Conservation (phyloP, 2,329 filamentous ascomycete species). For the Arthrinium puccinioides region DNA sequence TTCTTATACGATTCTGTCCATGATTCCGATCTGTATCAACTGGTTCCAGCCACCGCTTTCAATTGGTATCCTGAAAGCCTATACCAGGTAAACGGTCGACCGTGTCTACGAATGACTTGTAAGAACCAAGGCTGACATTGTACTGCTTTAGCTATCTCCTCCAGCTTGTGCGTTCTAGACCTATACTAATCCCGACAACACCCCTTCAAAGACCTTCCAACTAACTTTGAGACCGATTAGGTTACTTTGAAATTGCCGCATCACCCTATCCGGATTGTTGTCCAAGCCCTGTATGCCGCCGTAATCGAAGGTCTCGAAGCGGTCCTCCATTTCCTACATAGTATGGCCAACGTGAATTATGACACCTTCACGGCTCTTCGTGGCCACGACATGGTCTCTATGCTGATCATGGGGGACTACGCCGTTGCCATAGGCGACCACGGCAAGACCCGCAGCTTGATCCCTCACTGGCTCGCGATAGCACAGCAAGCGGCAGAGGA, state of each 20-base stretch:
- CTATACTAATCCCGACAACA: no score
- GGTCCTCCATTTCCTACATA: not conserved
- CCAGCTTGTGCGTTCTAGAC: not conserved
- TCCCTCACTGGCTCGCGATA: not conserved
- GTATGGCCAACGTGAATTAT: not conserved
- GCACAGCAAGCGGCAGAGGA: not conserved
- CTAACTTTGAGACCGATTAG: no score
- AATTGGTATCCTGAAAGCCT: constrained; percentile 1
- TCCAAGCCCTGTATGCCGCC: not conserved
- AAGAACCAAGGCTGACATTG: not conserved
- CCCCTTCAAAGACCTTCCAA: no score
- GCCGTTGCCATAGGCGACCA: not conserved
- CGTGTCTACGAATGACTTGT: not conserved
- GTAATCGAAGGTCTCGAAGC: not conserved
- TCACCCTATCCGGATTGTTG: not conserved
- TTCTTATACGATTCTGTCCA: not conserved
- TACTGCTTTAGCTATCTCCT: not conserved
- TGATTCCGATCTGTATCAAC: not conserved
- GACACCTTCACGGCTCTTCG: constrained; percentile 1
- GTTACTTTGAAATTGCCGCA: no score
- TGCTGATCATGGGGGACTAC: not conserved
- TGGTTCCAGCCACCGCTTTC: not conserved
- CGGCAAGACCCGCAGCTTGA: not conserved
- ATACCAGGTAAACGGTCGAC: not conserved
- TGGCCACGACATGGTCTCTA: not conserved